phyloP scores from a whole-genome alignment of 176 grass and related monocot species.

The Microstegium vimineum region DNA sequence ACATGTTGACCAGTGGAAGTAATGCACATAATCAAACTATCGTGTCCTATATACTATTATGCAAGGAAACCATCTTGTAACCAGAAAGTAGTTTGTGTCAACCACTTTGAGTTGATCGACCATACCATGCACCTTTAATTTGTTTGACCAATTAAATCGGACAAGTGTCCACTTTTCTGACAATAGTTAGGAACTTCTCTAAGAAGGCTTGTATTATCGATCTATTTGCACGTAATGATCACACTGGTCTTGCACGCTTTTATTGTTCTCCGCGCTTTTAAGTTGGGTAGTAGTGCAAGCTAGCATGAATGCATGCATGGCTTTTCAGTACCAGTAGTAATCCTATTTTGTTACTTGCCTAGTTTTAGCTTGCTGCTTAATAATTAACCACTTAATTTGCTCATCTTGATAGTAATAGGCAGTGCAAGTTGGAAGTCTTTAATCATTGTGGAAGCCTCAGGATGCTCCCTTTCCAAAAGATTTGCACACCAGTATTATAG shows the following conservation, averaged over 20 bases:
- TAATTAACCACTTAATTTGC: background rate
- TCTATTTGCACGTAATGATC: background rate
- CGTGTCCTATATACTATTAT: background rate
- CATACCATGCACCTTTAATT: background rate
- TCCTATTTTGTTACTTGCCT: background rate
- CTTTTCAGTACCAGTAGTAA: conserved; percentile 9
- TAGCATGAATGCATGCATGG: background rate
- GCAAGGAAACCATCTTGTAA: background rate
- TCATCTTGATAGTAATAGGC: background rate
- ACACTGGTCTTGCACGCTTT: background rate
- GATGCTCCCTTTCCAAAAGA: background rate
- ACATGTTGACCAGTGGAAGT: background rate
- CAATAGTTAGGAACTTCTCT: background rate
- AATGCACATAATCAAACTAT: background rate
- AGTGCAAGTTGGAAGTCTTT: conserved; percentile 3
- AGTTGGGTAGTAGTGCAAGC: conserved; percentile 2
- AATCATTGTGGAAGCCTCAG: background rate
- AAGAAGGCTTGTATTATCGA: background rate
- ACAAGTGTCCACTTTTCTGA: background rate
- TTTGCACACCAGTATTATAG: conserved; percentile 12
- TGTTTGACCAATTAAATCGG: background rate
- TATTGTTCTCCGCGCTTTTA: background rate
- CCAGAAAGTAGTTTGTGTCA: background rate
- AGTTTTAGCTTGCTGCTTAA: background rate
- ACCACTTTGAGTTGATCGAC: background rate